These are phyloP conservation scores for Dichotomopilus funicola DNA, from an alignment of 2,329 filamentous ascomycete species.

Conservation along the genomic window DNA sequence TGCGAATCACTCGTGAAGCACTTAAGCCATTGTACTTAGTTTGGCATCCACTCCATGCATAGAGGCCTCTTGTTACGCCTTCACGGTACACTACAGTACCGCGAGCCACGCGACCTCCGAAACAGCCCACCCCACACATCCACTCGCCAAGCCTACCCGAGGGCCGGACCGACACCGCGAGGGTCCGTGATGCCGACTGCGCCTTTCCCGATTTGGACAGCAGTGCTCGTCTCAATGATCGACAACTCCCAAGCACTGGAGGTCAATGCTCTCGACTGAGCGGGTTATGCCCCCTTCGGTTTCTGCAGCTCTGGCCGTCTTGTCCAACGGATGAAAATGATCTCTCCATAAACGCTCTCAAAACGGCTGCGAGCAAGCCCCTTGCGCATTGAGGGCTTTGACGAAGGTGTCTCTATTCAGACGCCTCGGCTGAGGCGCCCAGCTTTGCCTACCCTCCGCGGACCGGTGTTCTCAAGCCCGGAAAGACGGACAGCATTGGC, in stretches of 20 bases:
- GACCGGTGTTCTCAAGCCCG: no score
- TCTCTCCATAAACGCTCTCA: neutral
- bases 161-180: conserved; percentile 13
- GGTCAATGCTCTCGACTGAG: conserved; percentile 16
- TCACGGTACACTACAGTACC: neutral
- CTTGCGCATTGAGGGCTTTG: conserved; percentile 18
- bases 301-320: conserved; percentile 6
- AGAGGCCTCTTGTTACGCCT: no score
- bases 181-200: conserved; percentile 13
- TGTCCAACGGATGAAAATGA: conserved; percentile 1
- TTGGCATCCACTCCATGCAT: no score
- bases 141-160: conserved; percentile 16
- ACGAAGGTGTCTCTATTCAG: conserved; percentile 8
- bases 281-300: conserved; percentile 1
- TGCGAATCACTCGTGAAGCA: no score
- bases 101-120: neutral
- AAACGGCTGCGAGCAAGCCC: neutral
- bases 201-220: conserved; percentile 20
- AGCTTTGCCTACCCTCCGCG: conserved; percentile 9
- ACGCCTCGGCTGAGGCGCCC: neutral
- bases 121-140: conserved; percentile 2
- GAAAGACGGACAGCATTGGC: no score
- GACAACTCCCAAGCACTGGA: conserved; percentile 14
- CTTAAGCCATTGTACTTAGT: no score
- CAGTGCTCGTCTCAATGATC: conserved; percentile 20